phyloP scores from a whole-genome alignment of 2,329 filamentous ascomycete genomes.

The Fusarium humuli region DNA sequence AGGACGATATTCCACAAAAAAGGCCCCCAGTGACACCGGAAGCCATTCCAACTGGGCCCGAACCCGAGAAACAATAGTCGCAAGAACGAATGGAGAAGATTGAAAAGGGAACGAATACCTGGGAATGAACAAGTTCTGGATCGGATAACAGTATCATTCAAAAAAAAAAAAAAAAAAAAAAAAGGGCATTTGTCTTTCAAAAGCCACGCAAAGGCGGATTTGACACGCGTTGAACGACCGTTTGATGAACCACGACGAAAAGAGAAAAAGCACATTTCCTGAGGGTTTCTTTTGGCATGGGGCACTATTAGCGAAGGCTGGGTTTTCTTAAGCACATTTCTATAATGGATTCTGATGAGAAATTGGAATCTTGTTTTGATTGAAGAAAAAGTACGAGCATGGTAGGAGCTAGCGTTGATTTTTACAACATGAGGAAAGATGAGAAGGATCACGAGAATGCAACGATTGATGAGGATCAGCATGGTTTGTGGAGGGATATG shows the following conservation, averaged over 20 bases:
- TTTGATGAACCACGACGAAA: slow-evolving; percentile 38
- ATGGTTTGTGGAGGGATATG: slow-evolving; percentile 33
- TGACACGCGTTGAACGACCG: slow-evolving; percentile 15
- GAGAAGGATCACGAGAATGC: slow-evolving; percentile 25
- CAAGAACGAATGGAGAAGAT: neutral
- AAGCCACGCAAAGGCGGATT: neutral
- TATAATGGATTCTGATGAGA: slow-evolving; percentile 4
- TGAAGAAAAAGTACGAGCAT: slow-evolving; percentile 39
- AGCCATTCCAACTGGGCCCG: neutral
- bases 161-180: neutral
- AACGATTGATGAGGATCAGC: slow-evolving; percentile 37
- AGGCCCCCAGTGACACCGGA: neutral
- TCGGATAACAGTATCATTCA: slow-evolving; percentile 14
- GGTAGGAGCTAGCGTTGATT: slow-evolving; percentile 39
- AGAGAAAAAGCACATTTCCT: slow-evolving; percentile 25
- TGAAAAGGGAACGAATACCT: slow-evolving; percentile 6
- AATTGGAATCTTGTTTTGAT: slow-evolving; percentile 7
- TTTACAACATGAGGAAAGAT: slow-evolving; percentile 29
- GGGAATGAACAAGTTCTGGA: slow-evolving; percentile 22
- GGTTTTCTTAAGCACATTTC: neutral
- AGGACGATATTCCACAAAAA: neutral
- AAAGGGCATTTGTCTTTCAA: slow-evolving; percentile 9
- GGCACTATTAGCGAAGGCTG: slow-evolving; percentile 19
- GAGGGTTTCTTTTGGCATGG: slow-evolving; percentile 14
- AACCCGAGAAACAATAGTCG: neutral